These are phyloP conservation scores for Puya raimondii DNA, from an alignment of 176 grass and related monocot genomes.

Conservation along the genomic window DNA sequence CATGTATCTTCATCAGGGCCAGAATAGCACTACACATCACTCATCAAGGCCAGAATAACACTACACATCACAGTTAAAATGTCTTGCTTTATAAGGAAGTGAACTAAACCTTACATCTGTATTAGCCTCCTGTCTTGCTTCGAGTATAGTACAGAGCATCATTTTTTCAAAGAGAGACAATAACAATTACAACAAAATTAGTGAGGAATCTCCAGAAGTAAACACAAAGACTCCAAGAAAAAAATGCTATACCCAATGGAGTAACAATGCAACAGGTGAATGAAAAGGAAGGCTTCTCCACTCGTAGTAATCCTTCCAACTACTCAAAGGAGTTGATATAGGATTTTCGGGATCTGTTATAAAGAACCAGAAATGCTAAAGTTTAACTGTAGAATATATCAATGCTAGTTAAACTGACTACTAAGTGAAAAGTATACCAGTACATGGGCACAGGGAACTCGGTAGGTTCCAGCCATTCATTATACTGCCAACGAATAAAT, in stretches of 20 bases:
- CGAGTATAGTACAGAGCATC: background rate
- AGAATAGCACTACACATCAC: too few relatives aligned
- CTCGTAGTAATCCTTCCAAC: slow-evolving; percentile 81
- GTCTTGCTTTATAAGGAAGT: too few relatives aligned
- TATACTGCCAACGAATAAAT: slow-evolving; percentile 23
- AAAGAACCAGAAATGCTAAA: background rate
- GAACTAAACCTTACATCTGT: too few relatives aligned
- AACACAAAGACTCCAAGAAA: background rate
- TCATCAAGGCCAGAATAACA: too few relatives aligned
- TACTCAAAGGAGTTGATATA: slow-evolving; percentile 31
- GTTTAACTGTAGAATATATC: background rate
- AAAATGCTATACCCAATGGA: slow-evolving; percentile 63
- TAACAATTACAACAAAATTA: background rate
- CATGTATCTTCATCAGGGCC: too few relatives aligned
- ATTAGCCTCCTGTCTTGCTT: too few relatives aligned
- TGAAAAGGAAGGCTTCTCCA: slow-evolving; percentile 81
- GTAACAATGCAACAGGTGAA: slow-evolving; percentile 76
- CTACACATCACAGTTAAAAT: too few relatives aligned
- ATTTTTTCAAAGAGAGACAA: background rate
- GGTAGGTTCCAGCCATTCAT: slow-evolving; percentile 53
- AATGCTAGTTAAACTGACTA: background rate
- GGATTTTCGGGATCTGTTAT: slow-evolving; percentile 41
- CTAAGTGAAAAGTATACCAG: slow-evolving; percentile 35
- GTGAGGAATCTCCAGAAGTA: background rate
- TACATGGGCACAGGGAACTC: slow-evolving; percentile 75